Percentiles rank a stretch among this genome's conserved stretches.
Evolutionary conservation across 768 basidiomycete genomes (phyloP).

Genomic region (Trametes cingulata): DNA sequence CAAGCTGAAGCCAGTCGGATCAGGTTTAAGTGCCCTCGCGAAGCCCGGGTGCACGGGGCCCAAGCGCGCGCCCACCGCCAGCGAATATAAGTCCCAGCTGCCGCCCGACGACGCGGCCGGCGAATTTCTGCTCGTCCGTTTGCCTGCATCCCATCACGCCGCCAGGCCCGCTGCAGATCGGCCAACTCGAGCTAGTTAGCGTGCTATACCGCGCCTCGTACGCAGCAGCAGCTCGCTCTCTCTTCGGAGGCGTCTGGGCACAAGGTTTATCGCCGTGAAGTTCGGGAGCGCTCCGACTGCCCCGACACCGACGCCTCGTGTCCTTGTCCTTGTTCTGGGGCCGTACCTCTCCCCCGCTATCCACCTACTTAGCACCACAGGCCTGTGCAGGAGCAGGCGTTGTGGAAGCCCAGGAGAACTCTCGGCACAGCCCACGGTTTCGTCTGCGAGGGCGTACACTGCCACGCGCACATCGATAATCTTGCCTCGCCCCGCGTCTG

Average conservation of each 20-base stretch:
- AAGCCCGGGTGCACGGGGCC: neutral
- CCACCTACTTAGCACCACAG: neutral
- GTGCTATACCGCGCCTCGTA: neutral
- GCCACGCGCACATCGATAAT: conserved; percentile 13
- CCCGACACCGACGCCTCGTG: neutral
- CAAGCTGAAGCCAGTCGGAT: neutral
- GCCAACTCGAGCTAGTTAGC: neutral
- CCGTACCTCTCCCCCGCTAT: neutral
- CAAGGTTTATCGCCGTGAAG: conserved; percentile 7
- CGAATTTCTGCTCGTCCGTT: conserved; percentile 2
- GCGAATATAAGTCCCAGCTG: conserved; percentile 5
- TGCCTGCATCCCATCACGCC: neutral
- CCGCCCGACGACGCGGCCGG: conserved; percentile 6
- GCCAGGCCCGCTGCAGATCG: neutral
- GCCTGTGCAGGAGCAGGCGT: conserved; percentile 4
- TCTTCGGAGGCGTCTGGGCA: conserved; percentile 1
- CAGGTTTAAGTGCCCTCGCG: neutral
- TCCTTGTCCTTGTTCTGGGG: neutral
- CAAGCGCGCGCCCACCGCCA: conserved; percentile 4
- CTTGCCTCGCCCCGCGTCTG: conserved; percentile 1
- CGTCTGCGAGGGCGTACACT: conserved; percentile 4
- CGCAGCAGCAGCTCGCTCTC: neutral
- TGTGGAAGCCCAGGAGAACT: neutral
- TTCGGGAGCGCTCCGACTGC: conserved; percentile 6
- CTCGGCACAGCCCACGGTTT: conserved; percentile 8